A percentile compares a stretch with the other conserved stretches of the same genome.
phyloP scores from a whole-genome alignment of 176 grass and related monocot genomes.

The Lolium rigidum region DNA sequence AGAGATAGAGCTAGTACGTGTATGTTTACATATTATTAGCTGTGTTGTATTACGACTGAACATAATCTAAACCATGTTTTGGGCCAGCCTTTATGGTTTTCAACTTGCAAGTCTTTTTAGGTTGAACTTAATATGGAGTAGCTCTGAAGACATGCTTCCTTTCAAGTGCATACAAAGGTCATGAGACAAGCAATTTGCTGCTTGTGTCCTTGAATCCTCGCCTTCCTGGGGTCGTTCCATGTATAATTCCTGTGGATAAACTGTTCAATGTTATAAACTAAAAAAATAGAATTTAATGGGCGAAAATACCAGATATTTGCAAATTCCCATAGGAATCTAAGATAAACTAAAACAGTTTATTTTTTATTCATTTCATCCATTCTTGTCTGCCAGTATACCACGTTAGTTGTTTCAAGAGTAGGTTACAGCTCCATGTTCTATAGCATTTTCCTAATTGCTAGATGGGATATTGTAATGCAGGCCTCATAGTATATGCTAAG shows the following conservation, averaged over 20 bases:
- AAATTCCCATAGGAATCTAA: background rate
- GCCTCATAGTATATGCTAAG: background rate
- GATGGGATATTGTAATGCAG: background rate
- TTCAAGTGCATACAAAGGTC: background rate
- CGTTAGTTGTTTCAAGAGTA: background rate
- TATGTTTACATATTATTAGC: conserved; percentile 31
- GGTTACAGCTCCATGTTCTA: background rate
- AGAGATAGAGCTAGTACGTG: background rate
- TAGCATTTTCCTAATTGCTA: background rate
- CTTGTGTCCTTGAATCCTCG: background rate
- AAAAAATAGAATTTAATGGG: background rate
- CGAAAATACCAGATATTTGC: background rate
- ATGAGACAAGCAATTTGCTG: background rate
- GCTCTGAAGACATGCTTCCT: background rate
- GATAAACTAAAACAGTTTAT: too few species aligned
- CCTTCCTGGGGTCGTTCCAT: background rate
- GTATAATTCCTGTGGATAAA: background rate
- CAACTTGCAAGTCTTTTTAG: background rate
- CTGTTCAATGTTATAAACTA: conserved; percentile 13
- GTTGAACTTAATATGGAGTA: background rate
- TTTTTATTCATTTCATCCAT: too few species aligned
- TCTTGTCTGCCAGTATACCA: background rate
- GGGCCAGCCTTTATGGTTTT: conserved; percentile 16
- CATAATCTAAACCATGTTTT: conserved; percentile 22
- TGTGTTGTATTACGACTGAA: background rate